Percentiles rank a stretch among this genome's conserved stretches.
Evolutionary conservation across 1,139 yeast species (phyloP).

Genomic region (Pichia sp.): DNA sequence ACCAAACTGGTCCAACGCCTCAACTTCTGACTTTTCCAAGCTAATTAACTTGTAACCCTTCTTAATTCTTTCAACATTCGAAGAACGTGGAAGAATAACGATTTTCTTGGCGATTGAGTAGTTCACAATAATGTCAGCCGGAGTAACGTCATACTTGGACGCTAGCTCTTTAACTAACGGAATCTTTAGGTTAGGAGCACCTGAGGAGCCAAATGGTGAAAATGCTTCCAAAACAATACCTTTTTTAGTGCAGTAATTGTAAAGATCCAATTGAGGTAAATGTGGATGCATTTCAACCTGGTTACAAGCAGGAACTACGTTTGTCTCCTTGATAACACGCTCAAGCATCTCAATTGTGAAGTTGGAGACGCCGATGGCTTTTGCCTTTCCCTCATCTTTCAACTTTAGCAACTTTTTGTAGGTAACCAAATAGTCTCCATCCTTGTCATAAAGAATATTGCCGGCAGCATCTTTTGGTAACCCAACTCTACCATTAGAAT

Average conservation of each 20-base stretch:
- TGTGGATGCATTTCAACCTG: constrained; percentile 63
- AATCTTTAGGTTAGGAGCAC: constrained; percentile 51
- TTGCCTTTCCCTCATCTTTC: constrained; percentile 36
- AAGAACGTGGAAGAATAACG: constrained; percentile 53
- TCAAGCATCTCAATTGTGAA: constrained; percentile 45
- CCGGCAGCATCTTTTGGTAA: constrained; percentile 23
- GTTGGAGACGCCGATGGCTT: constrained; percentile 61
- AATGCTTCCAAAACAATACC: constrained; percentile 67
- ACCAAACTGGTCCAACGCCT: constrained; percentile 42
- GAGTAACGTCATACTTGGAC: constrained; percentile 40
- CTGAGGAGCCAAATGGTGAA: constrained; percentile 70
- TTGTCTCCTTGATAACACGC: constrained; percentile 43
- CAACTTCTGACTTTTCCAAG: constrained; percentile 37
- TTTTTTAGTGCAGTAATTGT: constrained; percentile 49
- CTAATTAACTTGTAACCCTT: constrained; percentile 20
- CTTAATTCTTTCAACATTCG: constrained; percentile 34
- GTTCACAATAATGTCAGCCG: constrained; percentile 47
- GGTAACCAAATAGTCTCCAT: constrained; percentile 40
- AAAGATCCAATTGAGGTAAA: constrained; percentile 63
- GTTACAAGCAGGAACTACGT: constrained; percentile 46
- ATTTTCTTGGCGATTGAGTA: constrained; percentile 52
- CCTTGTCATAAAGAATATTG: constrained; percentile 14
- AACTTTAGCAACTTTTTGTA: constrained; percentile 47
- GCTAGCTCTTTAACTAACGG: constrained; percentile 43
- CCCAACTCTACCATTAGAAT: constrained; percentile 16